These are phyloP conservation scores for Fusarium dlaminii DNA, from an alignment of 2,329 filamentous ascomycete species.

Conservation along the genomic window DNA sequence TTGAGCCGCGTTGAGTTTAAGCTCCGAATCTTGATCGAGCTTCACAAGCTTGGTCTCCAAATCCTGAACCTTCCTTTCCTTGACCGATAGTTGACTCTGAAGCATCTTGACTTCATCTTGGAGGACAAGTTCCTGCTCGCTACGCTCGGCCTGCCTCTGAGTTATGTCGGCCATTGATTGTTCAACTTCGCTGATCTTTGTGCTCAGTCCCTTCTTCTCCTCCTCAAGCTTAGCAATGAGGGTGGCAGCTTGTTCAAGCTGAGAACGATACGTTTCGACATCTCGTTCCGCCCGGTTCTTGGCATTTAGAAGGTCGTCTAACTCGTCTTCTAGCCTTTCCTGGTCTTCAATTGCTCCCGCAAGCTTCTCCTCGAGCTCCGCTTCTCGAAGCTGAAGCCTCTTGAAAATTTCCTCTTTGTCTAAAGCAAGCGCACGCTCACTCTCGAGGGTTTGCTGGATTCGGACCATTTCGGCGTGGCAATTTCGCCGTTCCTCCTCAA, in stretches of 20 bases:
- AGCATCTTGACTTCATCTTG: conserved; percentile 90
- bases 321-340: conserved; percentile 90
- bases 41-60: conserved; percentile 85
- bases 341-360: conserved; percentile 93
- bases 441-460: conserved; percentile 94
- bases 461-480: conserved; percentile 87
- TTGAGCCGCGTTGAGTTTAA: conserved; percentile 80
- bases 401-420: conserved; percentile 99
- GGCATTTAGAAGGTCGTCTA: conserved; percentile 86
- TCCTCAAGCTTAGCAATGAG: conserved; percentile 87
- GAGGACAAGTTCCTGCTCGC: conserved; percentile 78
- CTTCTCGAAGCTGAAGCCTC: conserved; percentile 89
- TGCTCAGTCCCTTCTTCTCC: conserved; percentile 81
- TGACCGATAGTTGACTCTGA: conserved; percentile 86
- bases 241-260: conserved; percentile 90
- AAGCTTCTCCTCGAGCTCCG: conserved; percentile 91
- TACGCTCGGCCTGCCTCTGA: conserved; percentile 75
- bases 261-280: conserved; percentile 78
- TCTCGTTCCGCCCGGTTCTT: conserved; percentile 91
- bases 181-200: conserved; percentile 75
- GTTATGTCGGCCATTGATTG: conserved; percentile 75
- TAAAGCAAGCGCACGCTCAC: conserved; percentile 91
- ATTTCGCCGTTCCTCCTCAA: conserved; percentile 91
- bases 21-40: conserved; percentile 86
- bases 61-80: conserved; percentile 89